These are phyloP conservation scores for Saccharomyces eubayanus DNA, from an alignment of 805 yeast genomes.

Conservation along the genomic window DNA sequence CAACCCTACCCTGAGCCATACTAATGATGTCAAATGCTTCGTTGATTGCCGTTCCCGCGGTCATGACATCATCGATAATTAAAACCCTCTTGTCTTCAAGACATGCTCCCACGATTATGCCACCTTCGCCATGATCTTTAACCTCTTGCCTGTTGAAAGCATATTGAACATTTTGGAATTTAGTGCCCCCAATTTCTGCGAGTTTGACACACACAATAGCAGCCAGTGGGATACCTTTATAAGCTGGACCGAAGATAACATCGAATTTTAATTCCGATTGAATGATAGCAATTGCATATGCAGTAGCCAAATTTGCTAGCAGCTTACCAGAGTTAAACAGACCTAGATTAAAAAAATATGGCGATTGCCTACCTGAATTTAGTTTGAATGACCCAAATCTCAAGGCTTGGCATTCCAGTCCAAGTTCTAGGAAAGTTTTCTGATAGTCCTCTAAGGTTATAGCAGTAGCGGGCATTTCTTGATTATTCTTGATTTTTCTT, in stretches of 20 bases:
- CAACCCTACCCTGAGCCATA: constrained; percentile 56
- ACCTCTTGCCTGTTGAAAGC: constrained; percentile 88
- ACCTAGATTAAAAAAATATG: constrained; percentile 86
- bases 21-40: constrained; percentile 74
- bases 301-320: constrained; percentile 62
- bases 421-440: constrained; percentile 59
- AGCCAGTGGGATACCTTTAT: constrained; percentile 88
- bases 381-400: constrained; percentile 79
- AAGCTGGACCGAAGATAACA: constrained; percentile 88
- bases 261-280: constrained; percentile 71
- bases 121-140: constrained; percentile 96
- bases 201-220: constrained; percentile 82
- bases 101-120: constrained; percentile 73
- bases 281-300: constrained; percentile 77
- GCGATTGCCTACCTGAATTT: constrained; percentile 80
- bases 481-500: neutral
- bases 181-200: constrained; percentile 69
- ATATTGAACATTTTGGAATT: constrained; percentile 60
- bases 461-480: constrained; percentile 12
- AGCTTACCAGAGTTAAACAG: constrained; percentile 66
- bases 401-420: constrained; percentile 67
- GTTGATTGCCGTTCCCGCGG: constrained; percentile 91
- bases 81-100: constrained; percentile 60
- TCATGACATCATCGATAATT: constrained; percentile 88
- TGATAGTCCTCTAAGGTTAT: constrained; percentile 35